Evolutionary conservation across 257 asterid species (phyloP), one percentile per base, ranked within the genome.

Genomic region (Nicotiana attenuata): DNA sequence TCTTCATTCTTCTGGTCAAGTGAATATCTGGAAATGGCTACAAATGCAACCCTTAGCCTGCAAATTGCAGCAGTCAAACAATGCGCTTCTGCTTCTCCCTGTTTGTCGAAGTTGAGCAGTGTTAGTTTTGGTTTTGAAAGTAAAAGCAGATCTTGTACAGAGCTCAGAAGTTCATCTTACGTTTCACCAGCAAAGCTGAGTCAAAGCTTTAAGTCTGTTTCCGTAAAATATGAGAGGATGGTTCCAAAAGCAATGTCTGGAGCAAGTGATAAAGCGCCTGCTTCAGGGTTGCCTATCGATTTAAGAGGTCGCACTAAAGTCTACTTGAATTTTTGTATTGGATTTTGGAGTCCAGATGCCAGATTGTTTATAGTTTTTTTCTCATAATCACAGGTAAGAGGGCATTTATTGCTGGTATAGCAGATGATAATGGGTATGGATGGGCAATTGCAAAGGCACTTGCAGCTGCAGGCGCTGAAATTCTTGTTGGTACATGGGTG

Each of bases 381-480:
- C 64, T 19, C 64, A 57, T 65, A 20, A 81, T 56, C 85, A 82
- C 91, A 96, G 98, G 98, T 47, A 96, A 96, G 87, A 92, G 97
- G 87, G 98, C 99, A 7, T 96, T 96, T 82, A 91, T 93, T 80
- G 99, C 99, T 85, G 99, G 99, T 65, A 81, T 96, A 71, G 99
- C 95, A 81, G 99, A 93, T 82, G 99, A 96, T 83, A 91, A 93
- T 84, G 99, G 99, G 59, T 96, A 96, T 63, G 99, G 99, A 76
- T 96, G 99, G 98, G 98, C 98, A 77, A 92, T 96, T 41, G 98
- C 99, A 76, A 96, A 93, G 86, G 89, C 99, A 78, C 97, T 96
- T 82, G 97, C 97, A 52, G 97, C 98, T 80, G 98, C 99, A 2
- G 99, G 99, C 82, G 98, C 99, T 78, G 98, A 95, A 85, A 93